Percentiles rank a stretch among this genome's conserved stretches.
Conservation (phyloP, 345 rosid genomes). For the Leavenworthia alabamica region DNA sequence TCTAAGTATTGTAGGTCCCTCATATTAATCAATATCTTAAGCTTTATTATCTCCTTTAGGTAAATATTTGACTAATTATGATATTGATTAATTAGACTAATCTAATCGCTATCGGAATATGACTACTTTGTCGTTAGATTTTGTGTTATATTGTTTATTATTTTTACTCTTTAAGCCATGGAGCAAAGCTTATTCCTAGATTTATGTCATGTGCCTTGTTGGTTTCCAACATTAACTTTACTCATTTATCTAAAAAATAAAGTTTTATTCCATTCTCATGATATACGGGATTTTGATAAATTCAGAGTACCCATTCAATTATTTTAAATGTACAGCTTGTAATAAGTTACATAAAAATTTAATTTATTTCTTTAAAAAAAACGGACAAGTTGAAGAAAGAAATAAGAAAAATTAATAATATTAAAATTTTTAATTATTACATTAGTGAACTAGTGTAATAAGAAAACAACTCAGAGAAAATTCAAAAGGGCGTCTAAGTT, state of each 20-base stretch:
- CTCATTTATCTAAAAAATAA: not conserved
- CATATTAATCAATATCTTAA: conserved; percentile 12
- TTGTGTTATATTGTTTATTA: conserved; percentile 21
- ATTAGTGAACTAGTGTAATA: conserved; percentile 3
- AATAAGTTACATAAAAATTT: conserved; percentile 8
- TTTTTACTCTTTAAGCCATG: not conserved
- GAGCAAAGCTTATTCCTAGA: conserved; percentile 11
- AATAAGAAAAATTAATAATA: conserved; percentile 7
- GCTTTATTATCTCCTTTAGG: not conserved
- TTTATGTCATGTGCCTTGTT: conserved; percentile 35
- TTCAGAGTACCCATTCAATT: conserved; percentile 6
- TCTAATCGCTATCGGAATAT: conserved; percentile 2
- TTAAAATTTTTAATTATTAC: not conserved
- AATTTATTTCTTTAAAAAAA: not conserved
- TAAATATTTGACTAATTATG: conserved; percentile 18
- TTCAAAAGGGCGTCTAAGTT: conserved; percentile 29
- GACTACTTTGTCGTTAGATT: too few species aligned
- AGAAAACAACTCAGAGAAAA: conserved; percentile 5
- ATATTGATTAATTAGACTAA: conserved; percentile 15
- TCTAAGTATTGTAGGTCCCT: conserved; percentile 26
- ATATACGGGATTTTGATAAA: conserved; percentile 13
- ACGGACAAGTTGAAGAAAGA: conserved; percentile 10
- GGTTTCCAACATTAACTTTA: conserved; percentile 18
- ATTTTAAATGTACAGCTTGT: conserved; percentile 15
- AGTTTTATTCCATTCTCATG: conserved; percentile 16